These are phyloP conservation scores for Tolypocladium ovalisporum DNA, from an alignment of 2,329 filamentous ascomycete species.

Conservation along the genomic window DNA sequence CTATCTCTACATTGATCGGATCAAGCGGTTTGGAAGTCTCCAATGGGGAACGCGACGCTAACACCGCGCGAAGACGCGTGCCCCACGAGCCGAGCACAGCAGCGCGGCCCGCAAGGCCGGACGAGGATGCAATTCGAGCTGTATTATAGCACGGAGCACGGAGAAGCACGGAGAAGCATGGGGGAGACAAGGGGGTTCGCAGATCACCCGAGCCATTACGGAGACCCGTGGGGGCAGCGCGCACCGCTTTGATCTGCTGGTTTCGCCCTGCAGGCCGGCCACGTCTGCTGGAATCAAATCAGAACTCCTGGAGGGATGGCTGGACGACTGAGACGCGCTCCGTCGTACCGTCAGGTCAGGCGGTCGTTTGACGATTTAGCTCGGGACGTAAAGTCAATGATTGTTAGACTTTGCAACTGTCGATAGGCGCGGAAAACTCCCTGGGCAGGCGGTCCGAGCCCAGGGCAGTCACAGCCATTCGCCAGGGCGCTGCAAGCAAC, in stretches of 20 bases:
- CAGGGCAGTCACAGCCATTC: not conserved
- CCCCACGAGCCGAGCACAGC: not conserved
- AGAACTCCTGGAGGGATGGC: not conserved
- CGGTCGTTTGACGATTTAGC: not conserved
- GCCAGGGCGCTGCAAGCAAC: not conserved
- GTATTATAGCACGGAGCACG: not conserved
- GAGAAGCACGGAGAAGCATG: not conserved
- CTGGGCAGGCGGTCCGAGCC: not conserved
- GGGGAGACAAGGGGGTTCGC: not conserved
- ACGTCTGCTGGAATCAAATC: no score
- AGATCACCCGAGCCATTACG: not conserved
- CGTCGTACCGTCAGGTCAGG: not conserved
- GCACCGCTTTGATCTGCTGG: not conserved
- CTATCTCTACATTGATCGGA: no score
- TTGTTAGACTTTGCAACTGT: not conserved
- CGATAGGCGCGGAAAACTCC: not conserved
- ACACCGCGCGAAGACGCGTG: not conserved
- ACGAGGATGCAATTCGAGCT: not conserved
- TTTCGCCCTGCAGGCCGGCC: not conserved
- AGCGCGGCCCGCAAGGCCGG: not conserved
- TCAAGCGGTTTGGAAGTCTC: not conserved
- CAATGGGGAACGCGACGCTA: not conserved
- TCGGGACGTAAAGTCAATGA: no score
- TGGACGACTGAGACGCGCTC: not conserved
- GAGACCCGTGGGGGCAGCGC: not conserved